Percentiles rank a stretch among this genome's conserved stretches.
Evolutionary conservation across 148 eudicot genomes (phyloP).

Genomic region (Vaccinium darrowii): DNA sequence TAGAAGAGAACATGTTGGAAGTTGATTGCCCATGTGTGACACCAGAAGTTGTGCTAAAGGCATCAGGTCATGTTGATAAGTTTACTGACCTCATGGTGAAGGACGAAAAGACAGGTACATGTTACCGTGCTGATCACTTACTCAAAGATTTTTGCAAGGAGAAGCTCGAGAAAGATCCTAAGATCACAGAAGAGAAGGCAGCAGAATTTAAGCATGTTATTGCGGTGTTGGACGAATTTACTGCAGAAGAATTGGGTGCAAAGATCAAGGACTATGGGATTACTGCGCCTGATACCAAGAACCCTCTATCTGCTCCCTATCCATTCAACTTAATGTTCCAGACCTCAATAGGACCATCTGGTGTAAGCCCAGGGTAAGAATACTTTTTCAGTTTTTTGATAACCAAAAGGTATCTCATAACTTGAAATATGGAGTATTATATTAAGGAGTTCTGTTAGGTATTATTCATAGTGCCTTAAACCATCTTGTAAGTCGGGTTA

Average conservation of each 20-base stretch:
- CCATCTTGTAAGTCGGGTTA: not conserved
- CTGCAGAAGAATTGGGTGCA: conserved; percentile 77
- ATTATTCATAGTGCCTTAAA: not conserved
- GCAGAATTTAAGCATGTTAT: conserved; percentile 73
- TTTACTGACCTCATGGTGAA: conserved; percentile 98
- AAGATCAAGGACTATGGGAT: conserved; percentile 90
- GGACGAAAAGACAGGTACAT: conserved; percentile 79
- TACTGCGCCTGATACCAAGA: conserved; percentile 85
- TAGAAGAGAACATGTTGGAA: conserved; percentile 90
- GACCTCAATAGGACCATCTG: conserved; percentile 95
- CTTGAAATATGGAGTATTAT: not conserved
- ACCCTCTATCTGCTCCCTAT: conserved; percentile 77
- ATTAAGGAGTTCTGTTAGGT: not conserved
- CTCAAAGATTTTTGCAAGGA: conserved; percentile 88
- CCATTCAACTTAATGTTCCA: conserved; percentile 95
- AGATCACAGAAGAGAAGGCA: conserved; percentile 56
- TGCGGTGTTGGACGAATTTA: conserved; percentile 70
- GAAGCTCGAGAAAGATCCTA: conserved; percentile 77
- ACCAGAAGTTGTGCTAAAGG: conserved; percentile 85
- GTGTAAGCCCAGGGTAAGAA: conserved; percentile 66
- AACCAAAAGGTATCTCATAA: not conserved
- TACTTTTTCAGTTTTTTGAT: conserved; percentile 2
- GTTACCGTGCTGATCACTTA: conserved; percentile 88
- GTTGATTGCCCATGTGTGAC: conserved; percentile 96
- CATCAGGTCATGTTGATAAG: conserved; percentile 94